Percentiles rank a stretch among this genome's conserved stretches.
These are phyloP conservation scores for Wallacemonas rigidus DNA, from an alignment of 208 protist species.

Conservation along the genomic window DNA sequence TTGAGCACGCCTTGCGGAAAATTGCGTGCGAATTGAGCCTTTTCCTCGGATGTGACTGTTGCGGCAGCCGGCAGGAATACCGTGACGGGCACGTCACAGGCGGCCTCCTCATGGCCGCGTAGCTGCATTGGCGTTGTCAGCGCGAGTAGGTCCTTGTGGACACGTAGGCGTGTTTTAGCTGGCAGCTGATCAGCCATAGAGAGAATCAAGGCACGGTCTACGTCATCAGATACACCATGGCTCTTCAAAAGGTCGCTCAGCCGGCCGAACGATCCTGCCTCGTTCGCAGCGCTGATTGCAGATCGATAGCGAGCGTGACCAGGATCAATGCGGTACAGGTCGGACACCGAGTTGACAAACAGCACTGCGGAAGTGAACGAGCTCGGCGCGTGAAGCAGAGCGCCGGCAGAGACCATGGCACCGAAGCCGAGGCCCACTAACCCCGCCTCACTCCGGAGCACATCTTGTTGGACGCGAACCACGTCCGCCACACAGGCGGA, in stretches of 20 bases:
- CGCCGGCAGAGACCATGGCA: slow-evolving; percentile 60
- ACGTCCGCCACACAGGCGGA: slow-evolving; percentile 65
- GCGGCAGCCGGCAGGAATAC: slow-evolving; percentile 35
- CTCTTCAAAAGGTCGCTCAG: slow-evolving; percentile 48
- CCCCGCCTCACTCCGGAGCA: slow-evolving; percentile 44
- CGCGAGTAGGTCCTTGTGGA: slow-evolving; percentile 40
- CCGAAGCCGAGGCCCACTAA: slow-evolving; percentile 76
- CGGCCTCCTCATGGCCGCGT: slow-evolving; percentile 9
- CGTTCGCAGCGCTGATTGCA: slow-evolving; percentile 33
- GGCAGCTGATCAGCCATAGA: slow-evolving; percentile 40
- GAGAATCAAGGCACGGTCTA: slow-evolving; percentile 62
- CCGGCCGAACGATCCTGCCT: slow-evolving; percentile 25
- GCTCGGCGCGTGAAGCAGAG: slow-evolving; percentile 60
- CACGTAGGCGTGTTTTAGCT: slow-evolving; percentile 37
- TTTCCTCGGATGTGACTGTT: slow-evolving; percentile 12
- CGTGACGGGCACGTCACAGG: slow-evolving; percentile 46
- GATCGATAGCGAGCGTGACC: slow-evolving; percentile 27
- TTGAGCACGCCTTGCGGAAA: background rate
- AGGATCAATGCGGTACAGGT: slow-evolving; percentile 51
- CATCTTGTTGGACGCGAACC: slow-evolving; percentile 46
- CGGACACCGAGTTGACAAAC: slow-evolving; percentile 48
- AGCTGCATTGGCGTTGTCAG: slow-evolving; percentile 25
- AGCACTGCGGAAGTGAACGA: slow-evolving; percentile 60
- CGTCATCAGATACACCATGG: slow-evolving; percentile 34
- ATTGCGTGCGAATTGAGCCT: background rate